A percentile compares a stretch with the other conserved stretches of the same genome.
phyloP scores from a whole-genome alignment of 441 rosid genomes.

The Flueggea neowawraea region DNA sequence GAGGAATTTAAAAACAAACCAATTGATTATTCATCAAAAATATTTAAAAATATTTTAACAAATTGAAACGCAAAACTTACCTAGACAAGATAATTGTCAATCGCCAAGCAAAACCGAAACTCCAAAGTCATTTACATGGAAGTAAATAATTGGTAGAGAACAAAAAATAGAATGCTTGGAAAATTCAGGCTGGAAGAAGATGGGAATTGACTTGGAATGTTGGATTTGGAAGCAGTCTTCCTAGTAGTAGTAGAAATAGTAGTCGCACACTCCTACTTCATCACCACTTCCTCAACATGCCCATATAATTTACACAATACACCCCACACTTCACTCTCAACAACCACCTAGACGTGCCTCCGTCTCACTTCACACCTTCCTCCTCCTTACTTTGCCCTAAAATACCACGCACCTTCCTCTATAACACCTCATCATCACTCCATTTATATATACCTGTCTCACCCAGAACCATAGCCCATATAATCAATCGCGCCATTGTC shows the following conservation, averaged over 20 bases:
- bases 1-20: too few relatives aligned
- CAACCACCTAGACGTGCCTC: slow-evolving; percentile 13
- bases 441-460: background rate
- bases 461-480: background rate
- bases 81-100: too few relatives aligned
- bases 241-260: too few relatives aligned
- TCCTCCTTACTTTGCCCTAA: background rate
- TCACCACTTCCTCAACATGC: slow-evolving; percentile 1
- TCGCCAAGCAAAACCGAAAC: too few relatives aligned
- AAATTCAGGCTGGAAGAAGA: background rate
- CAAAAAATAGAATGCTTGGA: background rate
- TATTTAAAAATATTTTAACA: too few relatives aligned
- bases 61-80: too few relatives aligned
- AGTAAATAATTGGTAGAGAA: background rate
- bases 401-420: slow-evolving; percentile 28
- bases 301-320: background rate
- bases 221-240: slow-evolving; percentile 5
- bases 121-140: too few relatives aligned
- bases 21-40: too few relatives aligned
- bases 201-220: background rate
- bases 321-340: slow-evolving; percentile 18
- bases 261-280: too few relatives aligned
- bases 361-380: background rate
- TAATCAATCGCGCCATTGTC: background rate
- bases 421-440: background rate